A percentile compares a stretch with the other conserved stretches of the same genome.
Conservation (phyloP, 1,139 yeast genomes). For the Saccharomycopsis phalli region DNA sequence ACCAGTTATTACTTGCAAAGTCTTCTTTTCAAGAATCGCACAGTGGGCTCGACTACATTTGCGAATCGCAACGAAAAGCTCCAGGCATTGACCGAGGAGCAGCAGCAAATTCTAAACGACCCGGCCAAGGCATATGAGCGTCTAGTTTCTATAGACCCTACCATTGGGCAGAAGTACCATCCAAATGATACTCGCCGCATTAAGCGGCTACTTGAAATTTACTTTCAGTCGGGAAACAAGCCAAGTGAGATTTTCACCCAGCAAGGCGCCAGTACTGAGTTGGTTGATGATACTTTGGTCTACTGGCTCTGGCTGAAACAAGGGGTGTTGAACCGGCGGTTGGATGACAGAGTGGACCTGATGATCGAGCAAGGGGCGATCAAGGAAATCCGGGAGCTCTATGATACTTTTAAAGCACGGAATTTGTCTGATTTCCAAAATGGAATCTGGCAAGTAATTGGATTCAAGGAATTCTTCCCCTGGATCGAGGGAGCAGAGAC, state of each 20-base stretch:
- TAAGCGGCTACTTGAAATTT: constrained; percentile 74
- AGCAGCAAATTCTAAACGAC: constrained; percentile 41
- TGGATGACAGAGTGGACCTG: constrained; percentile 72
- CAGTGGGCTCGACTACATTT: constrained; percentile 30
- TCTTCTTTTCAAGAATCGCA: constrained; percentile 61
- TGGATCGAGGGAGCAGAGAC: constrained; percentile 39
- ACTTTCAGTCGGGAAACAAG: constrained; percentile 50
- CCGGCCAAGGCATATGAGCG: constrained; percentile 40
- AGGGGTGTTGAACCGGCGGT: constrained; percentile 45
- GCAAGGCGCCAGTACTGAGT: constrained; percentile 43
- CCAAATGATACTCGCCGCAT: constrained; percentile 82
- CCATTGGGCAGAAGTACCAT: constrained; percentile 73
- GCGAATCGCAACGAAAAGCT: constrained; percentile 22
- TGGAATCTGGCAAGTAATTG: constrained; percentile 94
- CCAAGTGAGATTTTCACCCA: constrained; percentile 65
- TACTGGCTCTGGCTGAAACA: constrained; percentile 83
- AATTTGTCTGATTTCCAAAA: constrained; percentile 44
- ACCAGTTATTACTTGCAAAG: constrained; percentile 89
- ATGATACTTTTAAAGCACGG: constrained; percentile 31
- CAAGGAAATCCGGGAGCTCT: constrained; percentile 57
- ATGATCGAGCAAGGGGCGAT: constrained; percentile 70
- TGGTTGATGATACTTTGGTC: constrained; percentile 54
- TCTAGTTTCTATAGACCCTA: constrained; percentile 54
- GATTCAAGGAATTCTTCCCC: constrained; percentile 87
- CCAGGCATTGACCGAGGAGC: constrained; percentile 32